Base-by-base conservation (phyloP, 2,329 filamentous ascomycete genomes). In the Orbilia oligospora region DNA sequence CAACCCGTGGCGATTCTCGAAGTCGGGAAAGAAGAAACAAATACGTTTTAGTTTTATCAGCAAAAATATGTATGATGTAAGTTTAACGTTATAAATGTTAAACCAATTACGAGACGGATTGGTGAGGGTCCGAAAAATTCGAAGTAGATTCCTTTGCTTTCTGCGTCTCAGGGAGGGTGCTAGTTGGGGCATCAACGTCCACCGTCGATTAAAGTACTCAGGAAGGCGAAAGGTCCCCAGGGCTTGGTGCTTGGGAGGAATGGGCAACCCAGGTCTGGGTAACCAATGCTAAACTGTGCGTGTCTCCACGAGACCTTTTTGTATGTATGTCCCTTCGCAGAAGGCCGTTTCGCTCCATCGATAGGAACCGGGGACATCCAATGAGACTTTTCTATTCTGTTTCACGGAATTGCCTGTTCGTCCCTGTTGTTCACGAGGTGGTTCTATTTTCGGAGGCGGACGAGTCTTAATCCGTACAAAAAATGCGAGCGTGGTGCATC, bases 381-480 rank as follows among this genome's bases (percentile, higher is more conserved):
- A 71, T 71, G 46, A 77, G 58, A 76, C 49, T 30, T 67, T 71
- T 71, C 58, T 51, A 38, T 71, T 77, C 51, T 71, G 73, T 77
- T 77, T 77, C 73, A 77, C 73, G 71, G 73, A 61, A 67, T 71
- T 66, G 66, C 66, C 73, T 76, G 72, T 58, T 75, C 63, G 71
- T 68, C 12, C 71, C 71, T 77, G 72, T 68, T 68, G 66, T 77
- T 71, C 73, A 77, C 67, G 73, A 77, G 73, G 67, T 51, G 49
- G 58, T 77, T 77, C 73, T 77, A 77, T 77, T 77, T 77, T 77
- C 67, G 67, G 73, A 71, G 44, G 44, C 66, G 67, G 66, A 49
- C 71, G 67, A 77, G 73, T 77, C 73, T 77, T 66, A 71, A 77
- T 77, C 67, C 46, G 73, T 77, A 77, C 46, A 61, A 55, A 71